Percentiles rank a stretch among this genome's conserved stretches.
These are phyloP conservation scores for Mortierella sp. DNA, from an alignment of 371 early-diverging fungal genomes.

Conservation along the genomic window DNA sequence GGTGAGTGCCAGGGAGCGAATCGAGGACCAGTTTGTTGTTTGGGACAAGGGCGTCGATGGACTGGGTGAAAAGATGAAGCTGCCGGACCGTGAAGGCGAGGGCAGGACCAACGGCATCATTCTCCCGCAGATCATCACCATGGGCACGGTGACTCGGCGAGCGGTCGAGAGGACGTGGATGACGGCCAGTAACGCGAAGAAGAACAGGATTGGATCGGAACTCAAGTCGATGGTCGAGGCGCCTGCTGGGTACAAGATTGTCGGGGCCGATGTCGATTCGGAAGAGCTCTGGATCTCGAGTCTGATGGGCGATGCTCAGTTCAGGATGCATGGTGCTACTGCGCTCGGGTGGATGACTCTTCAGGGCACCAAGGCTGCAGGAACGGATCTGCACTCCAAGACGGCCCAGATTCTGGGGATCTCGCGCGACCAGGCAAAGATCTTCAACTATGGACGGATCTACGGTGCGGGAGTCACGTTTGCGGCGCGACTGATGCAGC, in stretches of 20 bases:
- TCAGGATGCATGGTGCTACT: constrained; percentile 93
- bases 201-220: constrained; percentile 94
- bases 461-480: constrained; percentile 95
- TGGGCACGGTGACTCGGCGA: constrained; percentile 98
- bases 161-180: constrained; percentile 97
- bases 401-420: constrained; percentile 93
- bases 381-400: constrained; percentile 95
- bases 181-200: constrained; percentile 95
- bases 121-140: constrained; percentile 89
- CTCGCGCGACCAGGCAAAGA: constrained; percentile 91
- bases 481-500: constrained; percentile 85
- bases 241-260: constrained; percentile 86
- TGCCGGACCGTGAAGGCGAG: constrained; percentile 57
- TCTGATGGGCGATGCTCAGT: constrained; percentile 95
- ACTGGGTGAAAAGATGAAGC: constrained; percentile 57
- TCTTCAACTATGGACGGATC: constrained; percentile 97
- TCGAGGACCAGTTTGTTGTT: constrained; percentile 89
- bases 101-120: constrained; percentile 80
- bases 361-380: constrained; percentile 91
- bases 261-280: constrained; percentile 98
- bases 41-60: constrained; percentile 65
- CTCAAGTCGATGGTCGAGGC: constrained; percentile 91
- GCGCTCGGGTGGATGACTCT: constrained; percentile 98
- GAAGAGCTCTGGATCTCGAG: constrained; percentile 98
- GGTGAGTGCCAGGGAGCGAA: constrained; percentile 89